phyloP scores from a whole-genome alignment of 441 rosid genomes.

The Erodium texanum region DNA sequence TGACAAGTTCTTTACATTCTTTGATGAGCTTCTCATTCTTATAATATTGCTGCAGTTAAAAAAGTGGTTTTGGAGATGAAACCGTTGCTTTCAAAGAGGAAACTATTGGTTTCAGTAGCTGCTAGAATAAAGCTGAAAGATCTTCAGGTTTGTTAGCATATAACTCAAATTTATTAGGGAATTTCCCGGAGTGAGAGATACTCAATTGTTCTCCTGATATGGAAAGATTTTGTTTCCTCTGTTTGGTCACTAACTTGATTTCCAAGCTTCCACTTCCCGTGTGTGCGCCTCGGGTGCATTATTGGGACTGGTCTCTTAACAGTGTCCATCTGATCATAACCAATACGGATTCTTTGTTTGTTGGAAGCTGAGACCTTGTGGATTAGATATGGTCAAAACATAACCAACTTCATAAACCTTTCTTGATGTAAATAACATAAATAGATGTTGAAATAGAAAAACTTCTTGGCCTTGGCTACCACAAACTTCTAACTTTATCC shows the following conservation, averaged over 20 bases:
- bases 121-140: constrained; percentile 76
- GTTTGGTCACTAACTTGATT: no score
- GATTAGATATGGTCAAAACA: no score
- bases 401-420: not conserved
- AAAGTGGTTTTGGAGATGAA: constrained; percentile 49
- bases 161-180: no score
- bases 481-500: not conserved
- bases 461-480: not conserved
- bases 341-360: no score
- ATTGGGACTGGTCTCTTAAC: no score
- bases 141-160: constrained; percentile 45
- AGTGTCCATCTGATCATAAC: no score
- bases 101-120: constrained; percentile 82
- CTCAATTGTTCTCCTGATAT: no score
- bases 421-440: not conserved
- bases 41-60: constrained; percentile 43
- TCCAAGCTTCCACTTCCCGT: no score
- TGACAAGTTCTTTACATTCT: not conserved
- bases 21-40: not conserved
- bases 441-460: not conserved
- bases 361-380: no score
- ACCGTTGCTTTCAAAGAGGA: constrained; percentile 48
- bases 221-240: no score
- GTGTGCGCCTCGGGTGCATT: no score
- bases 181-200: no score